phyloP scores from a whole-genome alignment of 2,329 filamentous ascomycete species.

The Colletotrichum sublineola region DNA sequence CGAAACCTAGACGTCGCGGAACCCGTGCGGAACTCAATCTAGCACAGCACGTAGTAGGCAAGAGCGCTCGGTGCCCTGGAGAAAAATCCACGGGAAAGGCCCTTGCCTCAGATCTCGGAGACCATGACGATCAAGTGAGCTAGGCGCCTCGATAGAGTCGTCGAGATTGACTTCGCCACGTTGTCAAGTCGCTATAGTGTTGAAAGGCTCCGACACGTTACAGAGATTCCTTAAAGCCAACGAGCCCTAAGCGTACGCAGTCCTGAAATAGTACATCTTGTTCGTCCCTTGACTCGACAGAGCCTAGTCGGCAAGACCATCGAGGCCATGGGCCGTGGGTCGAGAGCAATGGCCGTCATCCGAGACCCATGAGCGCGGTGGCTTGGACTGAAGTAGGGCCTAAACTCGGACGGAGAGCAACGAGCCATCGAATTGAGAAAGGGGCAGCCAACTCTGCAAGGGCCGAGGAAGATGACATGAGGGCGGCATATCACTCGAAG shows the following conservation, averaged over 20 bases:
- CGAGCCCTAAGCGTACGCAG: conserved; percentile 24
- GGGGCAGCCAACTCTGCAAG: conserved; percentile 5
- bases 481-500: conserved; percentile 5
- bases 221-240: conserved; percentile 7
- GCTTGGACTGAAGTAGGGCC: conserved; percentile 10
- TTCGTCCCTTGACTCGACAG: conserved; percentile 17
- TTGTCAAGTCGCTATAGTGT: conserved; percentile 13
- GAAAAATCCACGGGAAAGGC: conserved; percentile 19
- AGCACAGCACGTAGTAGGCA: neutral
- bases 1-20: conserved; percentile 22
- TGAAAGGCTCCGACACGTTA: conserved; percentile 1
- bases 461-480: conserved; percentile 6
- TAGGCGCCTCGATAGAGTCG: conserved; percentile 16
- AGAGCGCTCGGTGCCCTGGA: conserved; percentile 7
- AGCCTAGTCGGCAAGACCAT: conserved; percentile 8
- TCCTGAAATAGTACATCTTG: conserved; percentile 35
- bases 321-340: conserved; percentile 18
- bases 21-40: conserved; percentile 12
- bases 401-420: conserved; percentile 19
- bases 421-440: conserved; percentile 6
- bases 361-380: conserved; percentile 8
- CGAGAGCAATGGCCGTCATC: conserved; percentile 21
- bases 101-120: conserved; percentile 40
- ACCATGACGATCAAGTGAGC: conserved; percentile 36
- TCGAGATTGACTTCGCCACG: conserved; percentile 32